Base-by-base conservation (phyloP, 1,284 basidiomycete species). In the Rhodotorula sp. region DNA sequence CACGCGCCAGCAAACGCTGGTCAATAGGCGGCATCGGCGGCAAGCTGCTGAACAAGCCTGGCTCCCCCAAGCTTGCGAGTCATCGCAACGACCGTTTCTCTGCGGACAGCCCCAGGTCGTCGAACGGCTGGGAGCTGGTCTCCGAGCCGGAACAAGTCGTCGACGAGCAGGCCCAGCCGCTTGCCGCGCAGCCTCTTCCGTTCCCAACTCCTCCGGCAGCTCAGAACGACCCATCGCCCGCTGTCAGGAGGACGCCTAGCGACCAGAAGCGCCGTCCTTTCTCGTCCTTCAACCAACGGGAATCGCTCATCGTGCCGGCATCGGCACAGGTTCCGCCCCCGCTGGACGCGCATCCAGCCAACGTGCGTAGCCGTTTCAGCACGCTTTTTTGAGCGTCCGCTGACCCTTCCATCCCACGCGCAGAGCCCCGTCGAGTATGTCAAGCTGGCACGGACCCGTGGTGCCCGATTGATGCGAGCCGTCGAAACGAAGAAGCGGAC, bases 401-500 rank as follows among this genome's bases (percentile, higher is more conserved):
- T n/a, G 31, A 51, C 20, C 30, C 53, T 8, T 16, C 13, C n/a
- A 22, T 10, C 8, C 53, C 46, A 72, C 34, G 50, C 62, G 22
- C 34, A 61, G 40, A 64, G 68, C 5, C 66, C 76, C 28, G 80
- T 93, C 55, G 91, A 93, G 78, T 93, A 92, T 77, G 88, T 92
- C 70, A 93, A 93, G 80, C 83, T 93, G 15, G 91, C 91, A 11
- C 88, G 91, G n/a, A 93, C 91, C 2, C 92, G 91, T 78, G 89
- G 89, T 60, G 87, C 91, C 22, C 79, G 91, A 40, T 82, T 90
- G 79, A 85, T 93, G 66, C 90, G 91, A 76, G 87, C 91, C 2
- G 89, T 91, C 18, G 91, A 93, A 80, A 93, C 91, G 18, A 85
- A 85, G 61, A 91, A 88, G 81, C 90, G 91, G 81, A 93, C 91